phyloP scores from a whole-genome alignment of 495 filamentous ascomycete species.

The Penicillium roqueforti region DNA sequence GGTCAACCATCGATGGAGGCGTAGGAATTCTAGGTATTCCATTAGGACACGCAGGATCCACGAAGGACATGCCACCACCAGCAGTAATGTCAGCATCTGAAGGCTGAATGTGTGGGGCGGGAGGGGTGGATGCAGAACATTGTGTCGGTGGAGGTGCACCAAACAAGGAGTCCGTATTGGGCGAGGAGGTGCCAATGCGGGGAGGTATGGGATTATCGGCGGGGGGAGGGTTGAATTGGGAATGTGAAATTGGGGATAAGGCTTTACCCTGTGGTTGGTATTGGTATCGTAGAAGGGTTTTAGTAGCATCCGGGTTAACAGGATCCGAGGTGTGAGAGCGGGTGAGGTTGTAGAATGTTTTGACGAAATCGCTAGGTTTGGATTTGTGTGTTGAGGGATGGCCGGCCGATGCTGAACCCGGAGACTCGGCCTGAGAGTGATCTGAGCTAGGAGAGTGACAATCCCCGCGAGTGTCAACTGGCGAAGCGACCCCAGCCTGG shows the following conservation, averaged over 20 bases:
- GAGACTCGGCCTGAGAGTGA: conserved; percentile 7
- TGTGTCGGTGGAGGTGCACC: conserved; percentile 11
- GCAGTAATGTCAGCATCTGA: neutral
- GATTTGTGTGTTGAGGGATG: conserved; percentile 3
- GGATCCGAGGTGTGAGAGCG: conserved; percentile 30
- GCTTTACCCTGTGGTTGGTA: conserved; percentile 15
- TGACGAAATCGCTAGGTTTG: conserved; percentile 32
- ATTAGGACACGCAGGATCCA: conserved; percentile 26
- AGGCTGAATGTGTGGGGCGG: conserved; percentile 8
- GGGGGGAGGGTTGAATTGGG: conserved; percentile 16
- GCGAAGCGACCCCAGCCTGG: conserved; percentile 31
- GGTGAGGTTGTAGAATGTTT: conserved; percentile 40
- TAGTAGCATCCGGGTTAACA: conserved; percentile 14
- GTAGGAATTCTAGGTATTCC: conserved; percentile 27
- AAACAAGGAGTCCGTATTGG: conserved; percentile 11
- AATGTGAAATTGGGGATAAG: conserved; percentile 10
- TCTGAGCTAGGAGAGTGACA: conserved; percentile 15
- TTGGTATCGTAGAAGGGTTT: conserved; percentile 28
- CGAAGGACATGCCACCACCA: conserved; percentile 16
- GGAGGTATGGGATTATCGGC: conserved; percentile 5
- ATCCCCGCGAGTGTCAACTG: conserved; percentile 15
- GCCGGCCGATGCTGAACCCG: neutral
- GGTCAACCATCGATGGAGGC: conserved; percentile 43
- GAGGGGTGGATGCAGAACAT: conserved; percentile 8
- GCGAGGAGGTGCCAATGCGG: conserved; percentile 7